A percentile compares a stretch with the other conserved stretches of the same genome.
Evolutionary conservation across 1,284 basidiomycete species (phyloP).

Genomic region (Neonothopanus nambi): DNA sequence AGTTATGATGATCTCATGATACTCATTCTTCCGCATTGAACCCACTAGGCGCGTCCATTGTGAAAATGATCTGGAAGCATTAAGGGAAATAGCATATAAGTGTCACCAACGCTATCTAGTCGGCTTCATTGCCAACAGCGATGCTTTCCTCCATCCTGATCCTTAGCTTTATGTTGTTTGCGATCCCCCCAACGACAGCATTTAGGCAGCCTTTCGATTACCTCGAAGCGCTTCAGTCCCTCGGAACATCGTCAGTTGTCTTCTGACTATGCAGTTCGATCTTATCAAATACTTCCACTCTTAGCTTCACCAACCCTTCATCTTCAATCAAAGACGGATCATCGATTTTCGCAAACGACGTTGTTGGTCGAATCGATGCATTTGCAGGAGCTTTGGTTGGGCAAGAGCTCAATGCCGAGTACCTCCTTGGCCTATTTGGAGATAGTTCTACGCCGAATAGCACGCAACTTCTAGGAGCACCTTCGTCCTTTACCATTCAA

Average conservation of each 20-base stretch:
- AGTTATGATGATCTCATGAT: no score
- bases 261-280: no score
- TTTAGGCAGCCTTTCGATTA: not conserved
- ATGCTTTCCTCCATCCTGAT: no score
- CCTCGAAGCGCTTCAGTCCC: not conserved
- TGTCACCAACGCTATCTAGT: no score
- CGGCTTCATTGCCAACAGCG: no score
- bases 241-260: not conserved
- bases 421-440: not conserved
- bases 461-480: slow-evolving; percentile 1
- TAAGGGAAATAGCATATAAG: no score
- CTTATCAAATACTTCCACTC: not conserved
- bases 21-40: no score
- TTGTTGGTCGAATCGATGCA: slow-evolving; percentile 5
- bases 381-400: not conserved
- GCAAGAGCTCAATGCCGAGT: slow-evolving; percentile 3
- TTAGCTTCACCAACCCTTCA: not conserved
- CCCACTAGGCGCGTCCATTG: no score
- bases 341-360: not conserved
- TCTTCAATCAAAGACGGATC: not conserved
- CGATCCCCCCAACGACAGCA: not conserved
- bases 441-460: not conserved
- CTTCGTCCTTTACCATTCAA: not conserved
- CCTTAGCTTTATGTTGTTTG: not conserved
- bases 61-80: no score